A percentile compares a stretch with the other conserved stretches of the same genome.
Evolutionary conservation across 768 basidiomycete genomes (phyloP).

Genomic region (Lentinus brumalis): DNA sequence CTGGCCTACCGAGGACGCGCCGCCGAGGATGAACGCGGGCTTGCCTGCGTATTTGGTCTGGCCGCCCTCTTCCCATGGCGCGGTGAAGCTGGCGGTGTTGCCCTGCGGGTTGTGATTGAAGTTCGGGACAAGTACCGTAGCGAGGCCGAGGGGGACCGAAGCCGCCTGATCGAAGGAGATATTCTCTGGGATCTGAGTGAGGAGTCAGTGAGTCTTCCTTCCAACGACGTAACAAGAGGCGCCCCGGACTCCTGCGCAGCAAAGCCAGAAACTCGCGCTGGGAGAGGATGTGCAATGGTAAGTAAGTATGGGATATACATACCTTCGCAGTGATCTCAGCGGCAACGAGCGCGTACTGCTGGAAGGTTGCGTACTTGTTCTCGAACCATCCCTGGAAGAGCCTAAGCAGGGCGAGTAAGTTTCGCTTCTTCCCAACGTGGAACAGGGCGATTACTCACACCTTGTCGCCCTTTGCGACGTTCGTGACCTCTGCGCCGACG

Average conservation of each 20-base stretch:
- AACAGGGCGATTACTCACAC: constrained; percentile 30
- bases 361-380: constrained; percentile 18
- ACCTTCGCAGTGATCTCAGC: constrained; percentile 27
- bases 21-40: constrained; percentile 24
- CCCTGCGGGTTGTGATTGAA: constrained; percentile 24
- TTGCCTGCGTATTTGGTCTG: constrained; percentile 17
- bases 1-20: constrained; percentile 27
- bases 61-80: constrained; percentile 22
- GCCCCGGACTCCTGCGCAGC: no score
- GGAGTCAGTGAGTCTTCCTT: constrained; percentile 23
- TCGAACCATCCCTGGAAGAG: constrained; percentile 8
- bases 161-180: constrained; percentile 16
- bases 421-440: not conserved
- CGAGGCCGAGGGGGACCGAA: constrained; percentile 8
- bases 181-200: constrained; percentile 20
- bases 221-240: constrained; percentile 23
- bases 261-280: no score
- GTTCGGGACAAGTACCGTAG: constrained; percentile 18
- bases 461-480: constrained; percentile 40
- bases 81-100: constrained; percentile 4
- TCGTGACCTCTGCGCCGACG: constrained; percentile 41
- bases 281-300: no score
- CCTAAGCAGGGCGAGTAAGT: not conserved
- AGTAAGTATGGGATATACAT: not conserved
- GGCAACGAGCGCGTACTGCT: constrained; percentile 25